Conservation (phyloP, 805 yeast genomes). For the Millerozyma miso region DNA sequence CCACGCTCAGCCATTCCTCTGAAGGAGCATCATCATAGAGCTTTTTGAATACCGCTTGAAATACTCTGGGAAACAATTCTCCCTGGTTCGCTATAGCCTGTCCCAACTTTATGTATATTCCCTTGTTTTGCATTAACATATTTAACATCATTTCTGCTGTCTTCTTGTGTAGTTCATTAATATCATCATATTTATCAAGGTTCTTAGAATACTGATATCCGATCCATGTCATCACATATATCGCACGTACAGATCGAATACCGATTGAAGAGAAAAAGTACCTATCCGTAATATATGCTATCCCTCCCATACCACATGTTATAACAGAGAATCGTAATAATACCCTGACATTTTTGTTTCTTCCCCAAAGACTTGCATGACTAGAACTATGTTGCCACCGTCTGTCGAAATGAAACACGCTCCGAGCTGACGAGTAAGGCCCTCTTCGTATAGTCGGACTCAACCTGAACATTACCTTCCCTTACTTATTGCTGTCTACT, state of each 20-base stretch:
- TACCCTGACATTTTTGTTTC: background rate
- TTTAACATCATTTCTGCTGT: slow-evolving; percentile 41
- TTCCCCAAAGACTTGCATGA: background rate
- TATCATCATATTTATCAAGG: slow-evolving; percentile 29
- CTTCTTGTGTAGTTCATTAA: slow-evolving; percentile 56
- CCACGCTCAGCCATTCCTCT: slow-evolving; percentile 48
- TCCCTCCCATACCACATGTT: slow-evolving; percentile 7
- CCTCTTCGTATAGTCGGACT: background rate
- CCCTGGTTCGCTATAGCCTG: slow-evolving; percentile 80
- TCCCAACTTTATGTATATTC: slow-evolving; percentile 69
- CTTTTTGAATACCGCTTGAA: slow-evolving; percentile 50
- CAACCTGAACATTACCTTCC: background rate
- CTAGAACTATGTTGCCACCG: background rate
- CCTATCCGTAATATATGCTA: slow-evolving; percentile 10
- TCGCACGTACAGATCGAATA: slow-evolving; percentile 49
- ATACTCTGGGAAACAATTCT: slow-evolving; percentile 59
- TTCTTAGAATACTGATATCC: slow-evolving; percentile 56
- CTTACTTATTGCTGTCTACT: too few species aligned
- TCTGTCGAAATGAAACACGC: background rate
- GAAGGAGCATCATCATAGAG: slow-evolving; percentile 68
- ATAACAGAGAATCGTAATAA: slow-evolving; percentile 2
- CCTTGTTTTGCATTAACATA: slow-evolving; percentile 31
- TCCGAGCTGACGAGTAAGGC: background rate
- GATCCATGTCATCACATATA: slow-evolving; percentile 43
- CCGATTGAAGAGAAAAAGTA: slow-evolving; percentile 42